A percentile compares a stretch with the other conserved stretches of the same genome.
Evolutionary conservation across 805 yeast genomes (phyloP).

Genomic region (Huiozyma naganishii): DNA sequence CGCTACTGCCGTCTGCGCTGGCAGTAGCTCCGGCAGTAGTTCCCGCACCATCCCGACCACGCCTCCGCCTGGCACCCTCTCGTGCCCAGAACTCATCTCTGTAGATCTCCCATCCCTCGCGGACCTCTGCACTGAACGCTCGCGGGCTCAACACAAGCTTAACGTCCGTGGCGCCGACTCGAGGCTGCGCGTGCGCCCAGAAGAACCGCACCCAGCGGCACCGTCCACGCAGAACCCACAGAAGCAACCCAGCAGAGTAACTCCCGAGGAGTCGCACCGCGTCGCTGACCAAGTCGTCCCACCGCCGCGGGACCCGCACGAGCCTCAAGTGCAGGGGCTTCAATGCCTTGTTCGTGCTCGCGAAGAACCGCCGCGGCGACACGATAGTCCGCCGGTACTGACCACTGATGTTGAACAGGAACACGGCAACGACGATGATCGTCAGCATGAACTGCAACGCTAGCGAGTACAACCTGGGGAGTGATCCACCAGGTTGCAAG

Average conservation of each 20-base stretch:
- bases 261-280: slow-evolving; percentile 5
- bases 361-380: slow-evolving; percentile 65
- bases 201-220: slow-evolving; percentile 29
- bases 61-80: slow-evolving; percentile 59
- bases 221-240: slow-evolving; percentile 66
- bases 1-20: no score
- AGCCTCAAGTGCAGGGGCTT: slow-evolving; percentile 71
- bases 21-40: no score
- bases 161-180: slow-evolving; percentile 69
- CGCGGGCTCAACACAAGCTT: slow-evolving; percentile 74
- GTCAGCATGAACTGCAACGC: slow-evolving; percentile 12
- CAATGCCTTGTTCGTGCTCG: slow-evolving; percentile 80
- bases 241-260: no score
- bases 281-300: slow-evolving; percentile 30
- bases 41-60: slow-evolving; percentile 4
- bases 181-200: slow-evolving; percentile 37
- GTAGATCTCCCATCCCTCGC: slow-evolving; percentile 93
- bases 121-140: slow-evolving; percentile 65
- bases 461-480: slow-evolving; percentile 21
- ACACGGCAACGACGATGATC: slow-evolving; percentile 45
- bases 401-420: slow-evolving; percentile 77
- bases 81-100: slow-evolving; percentile 88
- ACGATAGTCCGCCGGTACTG: slow-evolving; percentile 81
- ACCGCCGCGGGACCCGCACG: slow-evolving; percentile 44
- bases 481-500: slow-evolving; percentile 15